Conservation (phyloP, 768 basidiomycete species). For the Termitomyces sp. region DNA sequence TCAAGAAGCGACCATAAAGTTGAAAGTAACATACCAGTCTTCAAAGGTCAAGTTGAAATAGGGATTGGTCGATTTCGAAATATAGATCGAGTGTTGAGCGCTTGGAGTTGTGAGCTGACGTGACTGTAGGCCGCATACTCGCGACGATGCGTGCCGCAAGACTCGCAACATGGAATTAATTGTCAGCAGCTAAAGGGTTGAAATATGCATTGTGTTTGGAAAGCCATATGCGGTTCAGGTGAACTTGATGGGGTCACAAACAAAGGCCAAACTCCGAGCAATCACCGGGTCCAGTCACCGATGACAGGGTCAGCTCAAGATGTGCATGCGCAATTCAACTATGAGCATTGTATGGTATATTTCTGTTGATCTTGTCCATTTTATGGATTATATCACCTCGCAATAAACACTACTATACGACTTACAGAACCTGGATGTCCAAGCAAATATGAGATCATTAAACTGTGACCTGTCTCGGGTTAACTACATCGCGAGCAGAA, state of each 20-base stretch:
- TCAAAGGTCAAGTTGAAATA: constrained; percentile 89
- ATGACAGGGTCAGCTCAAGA: too few relatives aligned
- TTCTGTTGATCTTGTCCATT: neutral
- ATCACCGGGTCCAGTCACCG: too few relatives aligned
- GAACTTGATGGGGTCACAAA: neutral
- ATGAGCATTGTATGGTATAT: neutral
- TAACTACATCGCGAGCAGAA: too few relatives aligned
- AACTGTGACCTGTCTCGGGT: too few relatives aligned
- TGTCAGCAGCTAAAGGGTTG: neutral
- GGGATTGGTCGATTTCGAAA: constrained; percentile 76
- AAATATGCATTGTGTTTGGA: neutral
- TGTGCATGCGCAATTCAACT: neutral
- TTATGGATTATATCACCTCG: neutral
- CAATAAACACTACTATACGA: too few relatives aligned
- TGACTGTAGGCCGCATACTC: constrained; percentile 2
- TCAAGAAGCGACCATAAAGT: neutral
- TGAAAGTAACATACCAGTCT: constrained; percentile 58
- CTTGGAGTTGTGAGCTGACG: constrained; percentile 17
- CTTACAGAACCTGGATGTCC: too few relatives aligned
- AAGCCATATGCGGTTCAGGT: neutral
- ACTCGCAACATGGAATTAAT: constrained; percentile 10
- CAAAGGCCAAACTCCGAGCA: neutral
- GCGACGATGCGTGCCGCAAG: constrained; percentile 10
- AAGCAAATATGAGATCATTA: too few relatives aligned
- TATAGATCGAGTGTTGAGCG: constrained; percentile 51